phyloP scores from a whole-genome alignment of 2,329 filamentous ascomycete species.

The Fusarium graminum region DNA sequence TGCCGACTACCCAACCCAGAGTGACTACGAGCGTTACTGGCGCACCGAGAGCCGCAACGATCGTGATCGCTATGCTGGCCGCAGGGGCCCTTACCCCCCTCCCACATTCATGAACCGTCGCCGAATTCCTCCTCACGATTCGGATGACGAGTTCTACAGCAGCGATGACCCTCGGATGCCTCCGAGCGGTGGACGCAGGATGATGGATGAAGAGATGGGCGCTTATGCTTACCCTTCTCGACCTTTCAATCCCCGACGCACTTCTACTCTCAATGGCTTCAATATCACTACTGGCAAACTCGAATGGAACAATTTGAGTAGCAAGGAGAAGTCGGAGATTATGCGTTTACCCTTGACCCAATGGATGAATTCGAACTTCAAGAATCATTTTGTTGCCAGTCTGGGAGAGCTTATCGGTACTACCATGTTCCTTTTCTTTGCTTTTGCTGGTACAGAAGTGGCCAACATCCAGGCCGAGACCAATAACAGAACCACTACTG shows the following conservation, averaged over 20 bases:
- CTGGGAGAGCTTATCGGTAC: constrained; percentile 59
- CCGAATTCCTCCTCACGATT: constrained; percentile 39
- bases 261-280: constrained; percentile 31
- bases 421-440: constrained; percentile 60
- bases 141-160: constrained; percentile 45
- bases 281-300: constrained; percentile 47
- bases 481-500: constrained; percentile 56
- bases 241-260: constrained; percentile 17
- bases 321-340: constrained; percentile 58
- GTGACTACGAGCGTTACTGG: constrained; percentile 48
- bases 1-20: constrained; percentile 37
- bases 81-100: constrained; percentile 44
- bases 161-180: constrained; percentile 39
- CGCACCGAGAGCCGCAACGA: constrained; percentile 42
- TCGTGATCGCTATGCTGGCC: constrained; percentile 40
- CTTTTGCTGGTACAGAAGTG: constrained; percentile 58
- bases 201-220: constrained; percentile 47
- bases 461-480: constrained; percentile 56
- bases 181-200: constrained; percentile 32
- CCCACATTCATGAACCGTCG: constrained; percentile 46
- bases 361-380: constrained; percentile 62
- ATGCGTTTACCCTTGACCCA: constrained; percentile 60
- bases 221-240: constrained; percentile 12
- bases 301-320: constrained; percentile 56
- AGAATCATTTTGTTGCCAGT: constrained; percentile 58